phyloP scores from a whole-genome alignment of 2,329 filamentous ascomycete species.

The Penicillium sp. region DNA sequence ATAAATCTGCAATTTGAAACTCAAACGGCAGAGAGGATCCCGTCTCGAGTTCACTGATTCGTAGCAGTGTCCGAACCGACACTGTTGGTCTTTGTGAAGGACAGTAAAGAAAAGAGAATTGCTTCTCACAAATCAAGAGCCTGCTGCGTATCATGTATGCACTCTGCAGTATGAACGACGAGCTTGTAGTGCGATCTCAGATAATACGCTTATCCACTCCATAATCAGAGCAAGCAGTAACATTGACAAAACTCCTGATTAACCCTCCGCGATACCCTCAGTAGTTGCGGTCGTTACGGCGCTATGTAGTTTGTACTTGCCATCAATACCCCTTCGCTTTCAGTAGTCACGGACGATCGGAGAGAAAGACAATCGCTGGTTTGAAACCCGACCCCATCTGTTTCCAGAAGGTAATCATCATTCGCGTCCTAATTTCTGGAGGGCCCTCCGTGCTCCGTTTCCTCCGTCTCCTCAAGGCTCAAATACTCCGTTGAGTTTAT shows the following conservation, averaged over 20 bases:
- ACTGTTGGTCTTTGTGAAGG: neutral
- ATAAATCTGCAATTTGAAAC: neutral
- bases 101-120: neutral
- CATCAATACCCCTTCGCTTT: neutral
- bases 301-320: neutral
- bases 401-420: neutral
- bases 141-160: neutral
- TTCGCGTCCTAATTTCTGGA: neutral
- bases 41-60: neutral
- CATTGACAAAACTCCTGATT: too few relatives aligned
- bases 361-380: neutral
- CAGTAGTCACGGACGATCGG: constrained; percentile 1
- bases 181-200: neutral
- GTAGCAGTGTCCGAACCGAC: neutral
- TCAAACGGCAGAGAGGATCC: neutral
- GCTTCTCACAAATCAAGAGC: neutral
- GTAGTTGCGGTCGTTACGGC: too few relatives aligned
- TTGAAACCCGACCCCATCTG: neutral
- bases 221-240: too few relatives aligned
- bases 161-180: neutral
- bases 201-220: neutral
- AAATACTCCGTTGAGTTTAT: neutral
- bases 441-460: neutral
- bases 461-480: neutral
- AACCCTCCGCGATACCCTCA: too few relatives aligned